Base-by-base conservation (phyloP, 2,329 filamentous ascomycete species). In the Curvularia verruculosa region DNA sequence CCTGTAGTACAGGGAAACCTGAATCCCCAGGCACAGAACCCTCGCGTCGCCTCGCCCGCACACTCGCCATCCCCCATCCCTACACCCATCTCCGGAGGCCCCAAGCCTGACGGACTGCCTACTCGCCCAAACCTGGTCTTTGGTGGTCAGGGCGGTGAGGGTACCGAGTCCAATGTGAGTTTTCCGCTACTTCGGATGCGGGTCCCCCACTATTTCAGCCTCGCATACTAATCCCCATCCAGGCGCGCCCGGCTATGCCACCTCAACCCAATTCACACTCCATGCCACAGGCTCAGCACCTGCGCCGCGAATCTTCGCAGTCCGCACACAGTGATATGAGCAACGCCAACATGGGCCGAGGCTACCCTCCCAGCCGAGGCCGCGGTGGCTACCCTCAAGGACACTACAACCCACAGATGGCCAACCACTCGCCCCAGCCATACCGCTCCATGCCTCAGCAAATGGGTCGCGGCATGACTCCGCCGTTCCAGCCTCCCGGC, bases 41-140 rank as follows among this genome's bases (percentile, higher is more conserved):
- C 89, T 60, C 87, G 90, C 68, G 85, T 94, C 49, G 87, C 88
- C 46, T 96, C 93, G 44, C 95, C 95, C 5, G 88, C 90, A 47
- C 89, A 90, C 66, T 97, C 94, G 44, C 95, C 95, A 3, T 94
- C 91, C 40, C 95, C 95, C 4, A 98, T 98, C 68, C 94, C 95
- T 29, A 91, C 94, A 77, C 91, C 92, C 52, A 88, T 89, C 31
- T 95, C 92, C 71, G 92, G 92, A 67, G 91, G 88, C 53, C 82
- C 92, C 70, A 93, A 93, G 67, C 92, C 92, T 43, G 89, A 91
- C 31, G 85, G 85, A 63, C 84, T 92, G 63, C 84, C 88, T 66
- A 87, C 87, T 64, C 87, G 89, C 66, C 85, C 85, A 71, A 87
- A 89, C 76, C 85, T 91, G 50, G 85, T 82, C 67, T 97, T 82